phyloP scores from a whole-genome alignment of 768 basidiomycete species.

The Phaeotremella skinneri region DNA sequence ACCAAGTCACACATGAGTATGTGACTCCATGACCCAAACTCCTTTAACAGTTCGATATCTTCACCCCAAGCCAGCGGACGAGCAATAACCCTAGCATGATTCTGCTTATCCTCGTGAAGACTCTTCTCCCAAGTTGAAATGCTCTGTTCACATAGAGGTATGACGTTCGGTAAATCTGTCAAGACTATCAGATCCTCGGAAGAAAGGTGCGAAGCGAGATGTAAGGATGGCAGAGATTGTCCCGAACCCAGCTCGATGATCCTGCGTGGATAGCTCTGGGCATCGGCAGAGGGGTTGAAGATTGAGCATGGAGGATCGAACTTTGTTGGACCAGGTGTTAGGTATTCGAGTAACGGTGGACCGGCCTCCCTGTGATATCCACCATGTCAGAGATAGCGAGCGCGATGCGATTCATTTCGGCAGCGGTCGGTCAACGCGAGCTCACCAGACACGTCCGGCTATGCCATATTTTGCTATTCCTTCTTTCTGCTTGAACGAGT shows the following conservation, averaged over 20 bases:
- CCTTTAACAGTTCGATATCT: slow-evolving; percentile 51
- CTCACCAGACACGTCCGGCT: slow-evolving; percentile 79
- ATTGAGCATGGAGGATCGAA: slow-evolving; percentile 62
- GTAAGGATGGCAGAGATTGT: slow-evolving; percentile 58
- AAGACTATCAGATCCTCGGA: slow-evolving; percentile 51
- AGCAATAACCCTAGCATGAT: slow-evolving; percentile 53
- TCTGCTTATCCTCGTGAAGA: slow-evolving; percentile 4
- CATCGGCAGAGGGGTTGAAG: slow-evolving; percentile 31
- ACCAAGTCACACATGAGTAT: slow-evolving; percentile 83
- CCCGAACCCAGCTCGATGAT: slow-evolving; percentile 79
- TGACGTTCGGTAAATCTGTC: slow-evolving; percentile 78
- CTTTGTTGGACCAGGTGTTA: slow-evolving; percentile 51
- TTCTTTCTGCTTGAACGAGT: slow-evolving; percentile 53
- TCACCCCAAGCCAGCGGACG: slow-evolving; percentile 72
- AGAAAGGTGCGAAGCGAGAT: slow-evolving; percentile 56
- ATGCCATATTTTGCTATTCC: slow-evolving; percentile 72
- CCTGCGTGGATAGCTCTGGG: slow-evolving; percentile 3
- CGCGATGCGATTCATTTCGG: too few relatives aligned
- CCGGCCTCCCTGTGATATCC: slow-evolving; percentile 67
- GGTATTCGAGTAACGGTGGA: slow-evolving; percentile 61
- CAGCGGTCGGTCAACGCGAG: too few relatives aligned
- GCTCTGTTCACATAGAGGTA: slow-evolving; percentile 57
- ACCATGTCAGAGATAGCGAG: neutral
- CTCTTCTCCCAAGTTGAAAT: slow-evolving; percentile 16
- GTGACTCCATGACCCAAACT: slow-evolving; percentile 54